These are phyloP conservation scores for Wilcoxina mikolae DNA, from an alignment of 495 filamentous ascomycete species.

Conservation along the genomic window DNA sequence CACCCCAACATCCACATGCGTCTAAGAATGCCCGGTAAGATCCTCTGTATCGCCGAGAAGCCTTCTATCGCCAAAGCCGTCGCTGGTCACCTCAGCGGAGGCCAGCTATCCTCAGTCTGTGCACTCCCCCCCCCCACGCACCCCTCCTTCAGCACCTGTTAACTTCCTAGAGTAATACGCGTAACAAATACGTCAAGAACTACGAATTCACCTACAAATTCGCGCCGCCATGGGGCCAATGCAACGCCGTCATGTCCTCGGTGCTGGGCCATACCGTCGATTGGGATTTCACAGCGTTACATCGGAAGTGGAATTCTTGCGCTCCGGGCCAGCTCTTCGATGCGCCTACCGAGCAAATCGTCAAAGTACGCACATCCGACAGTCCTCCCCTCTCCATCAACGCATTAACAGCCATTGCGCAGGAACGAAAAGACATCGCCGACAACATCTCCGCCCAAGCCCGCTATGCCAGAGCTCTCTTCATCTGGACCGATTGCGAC, in stretches of 20 bases:
- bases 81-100: constrained; percentile 70
- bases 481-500: constrained; percentile 99
- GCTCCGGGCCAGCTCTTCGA: constrained; percentile 69
- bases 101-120: constrained; percentile 33
- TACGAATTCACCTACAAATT: constrained; percentile 86
- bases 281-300: constrained; percentile 53
- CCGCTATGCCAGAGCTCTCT: constrained; percentile 49
- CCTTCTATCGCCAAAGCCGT: constrained; percentile 92
- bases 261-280: constrained; percentile 73
- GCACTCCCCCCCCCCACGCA: background rate
- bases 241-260: constrained; percentile 77
- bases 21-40: constrained; percentile 27
- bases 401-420: background rate
- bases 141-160: background rate
- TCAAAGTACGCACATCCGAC: constrained; percentile 29
- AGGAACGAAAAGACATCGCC: constrained; percentile 70
- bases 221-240: constrained; percentile 62
- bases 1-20: too few relatives aligned
- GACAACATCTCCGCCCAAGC: constrained; percentile 73
- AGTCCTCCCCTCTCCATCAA: background rate
- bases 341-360: constrained; percentile 50
- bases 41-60: constrained; percentile 91
- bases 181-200: constrained; percentile 75
- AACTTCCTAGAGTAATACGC: constrained; percentile 32
- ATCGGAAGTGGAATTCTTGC: constrained; percentile 65